Evolutionary conservation across 768 basidiomycete genomes (phyloP).

Genomic region (Pisolithus marmoratus): DNA sequence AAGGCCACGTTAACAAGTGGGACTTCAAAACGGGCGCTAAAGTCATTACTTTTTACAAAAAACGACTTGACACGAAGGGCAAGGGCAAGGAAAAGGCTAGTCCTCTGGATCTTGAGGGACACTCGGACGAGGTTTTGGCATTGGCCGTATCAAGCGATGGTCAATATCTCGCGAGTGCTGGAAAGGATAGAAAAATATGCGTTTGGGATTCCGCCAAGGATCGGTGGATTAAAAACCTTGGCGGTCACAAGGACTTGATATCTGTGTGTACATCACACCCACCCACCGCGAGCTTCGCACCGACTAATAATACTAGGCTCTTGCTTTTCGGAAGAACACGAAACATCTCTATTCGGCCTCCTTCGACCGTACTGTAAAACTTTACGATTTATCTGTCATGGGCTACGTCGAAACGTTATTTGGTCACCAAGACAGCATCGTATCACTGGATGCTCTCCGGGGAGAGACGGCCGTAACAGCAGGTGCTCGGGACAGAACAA

Average conservation of each 20-base stretch:
- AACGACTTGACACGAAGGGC: slow-evolving; percentile 39
- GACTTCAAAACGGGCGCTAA: slow-evolving; percentile 62
- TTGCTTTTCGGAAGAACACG: slow-evolving; percentile 75
- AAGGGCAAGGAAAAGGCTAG: slow-evolving; percentile 58
- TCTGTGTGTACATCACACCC: slow-evolving; percentile 51
- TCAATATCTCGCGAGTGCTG: slow-evolving; percentile 79
- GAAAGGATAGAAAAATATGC: slow-evolving; percentile 74
- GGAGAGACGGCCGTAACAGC: slow-evolving; percentile 82
- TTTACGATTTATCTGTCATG: slow-evolving; percentile 78
- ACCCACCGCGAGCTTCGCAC: slow-evolving; percentile 23
- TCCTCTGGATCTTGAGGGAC: slow-evolving; percentile 53
- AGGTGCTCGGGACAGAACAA: slow-evolving; percentile 87
- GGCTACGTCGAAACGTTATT: slow-evolving; percentile 96
- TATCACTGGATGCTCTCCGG: slow-evolving; percentile 73
- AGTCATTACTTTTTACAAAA: slow-evolving; percentile 54
- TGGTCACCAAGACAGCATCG: slow-evolving; percentile 89
- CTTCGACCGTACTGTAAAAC: slow-evolving; percentile 83
- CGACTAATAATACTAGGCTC: slow-evolving; percentile 34
- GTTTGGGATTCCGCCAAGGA: slow-evolving; percentile 80
- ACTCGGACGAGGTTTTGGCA: slow-evolving; percentile 80
- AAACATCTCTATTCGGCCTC: slow-evolving; percentile 66
- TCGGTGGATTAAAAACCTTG: slow-evolving; percentile 75
- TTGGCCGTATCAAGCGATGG: slow-evolving; percentile 85
- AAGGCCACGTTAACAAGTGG: slow-evolving; percentile 87
- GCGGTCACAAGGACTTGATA: slow-evolving; percentile 69